Conservation (phyloP, 164 flowering plant species). For the Dillenia suffruticosa region DNA sequence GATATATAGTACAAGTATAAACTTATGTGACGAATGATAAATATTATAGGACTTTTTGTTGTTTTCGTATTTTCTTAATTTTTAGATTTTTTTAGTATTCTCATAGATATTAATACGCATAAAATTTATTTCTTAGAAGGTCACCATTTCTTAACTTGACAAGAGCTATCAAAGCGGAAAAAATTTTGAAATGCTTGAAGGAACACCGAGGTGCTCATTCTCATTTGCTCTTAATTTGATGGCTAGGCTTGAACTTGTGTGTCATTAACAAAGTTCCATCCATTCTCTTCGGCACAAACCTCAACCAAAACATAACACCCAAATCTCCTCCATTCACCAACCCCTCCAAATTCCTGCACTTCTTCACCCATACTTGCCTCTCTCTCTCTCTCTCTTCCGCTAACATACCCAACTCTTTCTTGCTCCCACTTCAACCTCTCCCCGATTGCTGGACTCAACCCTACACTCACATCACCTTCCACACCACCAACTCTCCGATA, state of each 20-base stretch:
- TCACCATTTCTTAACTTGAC: too few relatives aligned
- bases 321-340: slow-evolving; percentile 31
- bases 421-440: slow-evolving; percentile 57
- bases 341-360: slow-evolving; percentile 25
- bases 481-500: slow-evolving; percentile 12
- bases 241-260: slow-evolving; percentile 41
- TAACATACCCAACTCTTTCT: slow-evolving; percentile 38
- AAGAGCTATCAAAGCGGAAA: too few relatives aligned
- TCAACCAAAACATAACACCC: slow-evolving; percentile 54
- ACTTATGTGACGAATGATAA: too few relatives aligned
- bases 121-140: too few relatives aligned
- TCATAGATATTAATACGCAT: too few relatives aligned
- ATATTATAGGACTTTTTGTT: too few relatives aligned
- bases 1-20: too few relatives aligned
- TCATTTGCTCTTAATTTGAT: slow-evolving; percentile 42
- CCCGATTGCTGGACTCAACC: slow-evolving; percentile 29
- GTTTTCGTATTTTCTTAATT: too few relatives aligned
- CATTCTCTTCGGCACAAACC: slow-evolving; percentile 50
- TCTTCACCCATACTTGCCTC: slow-evolving; percentile 25
- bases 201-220: slow-evolving; percentile 14
- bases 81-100: too few relatives aligned
- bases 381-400: slow-evolving; percentile 20
- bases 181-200: background rate
- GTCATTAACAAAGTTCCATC: slow-evolving; percentile 45
- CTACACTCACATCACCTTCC: slow-evolving; percentile 21